Evolutionary conservation across 805 yeast genomes (phyloP).

Genomic region (Dipodascopsis uninucleata): DNA sequence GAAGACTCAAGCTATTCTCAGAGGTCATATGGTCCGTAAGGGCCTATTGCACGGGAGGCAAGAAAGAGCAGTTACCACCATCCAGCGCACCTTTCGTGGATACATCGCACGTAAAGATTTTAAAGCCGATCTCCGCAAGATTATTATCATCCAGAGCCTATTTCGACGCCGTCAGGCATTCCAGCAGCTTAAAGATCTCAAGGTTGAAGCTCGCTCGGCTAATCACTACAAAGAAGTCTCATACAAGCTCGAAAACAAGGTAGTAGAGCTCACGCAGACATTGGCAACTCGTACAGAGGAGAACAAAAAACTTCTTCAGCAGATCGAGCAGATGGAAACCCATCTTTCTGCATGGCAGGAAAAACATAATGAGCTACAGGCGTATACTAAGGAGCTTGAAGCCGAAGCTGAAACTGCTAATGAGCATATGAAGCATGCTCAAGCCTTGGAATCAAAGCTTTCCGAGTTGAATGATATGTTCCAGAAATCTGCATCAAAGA

Average conservation of each 20-base stretch:
- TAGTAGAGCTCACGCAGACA: conserved; percentile 88
- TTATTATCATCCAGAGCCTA: conserved; percentile 71
- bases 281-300: conserved; percentile 76
- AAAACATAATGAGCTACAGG: conserved; percentile 31
- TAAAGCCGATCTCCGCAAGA: conserved; percentile 47
- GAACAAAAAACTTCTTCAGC: conserved; percentile 64
- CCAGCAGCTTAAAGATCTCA: conserved; percentile 57
- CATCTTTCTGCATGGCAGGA: conserved; percentile 34
- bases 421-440: conserved; percentile 21
- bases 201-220: conserved; percentile 87
- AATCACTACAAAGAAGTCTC: conserved; percentile 87
- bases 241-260: conserved; percentile 91
- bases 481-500: conserved; percentile 29
- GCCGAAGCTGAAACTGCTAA: conserved; percentile 28
- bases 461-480: conserved; percentile 23
- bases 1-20: conserved; percentile 54
- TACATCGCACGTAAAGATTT: conserved; percentile 55
- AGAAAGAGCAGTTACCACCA: conserved; percentile 58
- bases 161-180: conserved; percentile 74
- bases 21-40: conserved; percentile 51
- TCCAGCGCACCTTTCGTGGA: conserved; percentile 76
- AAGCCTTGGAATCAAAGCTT: conserved; percentile 19
- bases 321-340: conserved; percentile 45
- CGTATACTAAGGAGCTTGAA: conserved; percentile 31
- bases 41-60: conserved; percentile 49